phyloP scores from a whole-genome alignment of 179 eudicot genomes.

The Beta corolliflora region DNA sequence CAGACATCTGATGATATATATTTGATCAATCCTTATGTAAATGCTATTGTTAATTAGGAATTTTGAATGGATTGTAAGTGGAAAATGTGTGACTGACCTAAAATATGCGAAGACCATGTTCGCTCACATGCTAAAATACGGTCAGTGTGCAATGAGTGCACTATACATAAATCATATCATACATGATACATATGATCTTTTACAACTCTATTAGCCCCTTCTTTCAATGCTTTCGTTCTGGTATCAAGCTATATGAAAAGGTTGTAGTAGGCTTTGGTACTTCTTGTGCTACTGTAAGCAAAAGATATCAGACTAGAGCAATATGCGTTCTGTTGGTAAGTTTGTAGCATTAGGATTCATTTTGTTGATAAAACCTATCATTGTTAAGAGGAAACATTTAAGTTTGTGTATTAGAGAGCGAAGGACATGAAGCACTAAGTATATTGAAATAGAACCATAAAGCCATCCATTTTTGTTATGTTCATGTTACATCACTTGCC shows the following conservation, averaged over 20 bases:
- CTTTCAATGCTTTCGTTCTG: not conserved
- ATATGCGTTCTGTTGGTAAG: not conserved
- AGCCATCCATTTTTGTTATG: no score
- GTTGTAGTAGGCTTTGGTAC: not conserved
- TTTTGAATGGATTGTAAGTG: not conserved
- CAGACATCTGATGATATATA: constrained; percentile 2
- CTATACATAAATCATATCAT: not conserved
- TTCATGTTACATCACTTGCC: no score
- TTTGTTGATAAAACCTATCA: not conserved
- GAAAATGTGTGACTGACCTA: not conserved
- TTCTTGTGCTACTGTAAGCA: not conserved
- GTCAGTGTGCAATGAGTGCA: not conserved
- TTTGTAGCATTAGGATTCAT: not conserved
- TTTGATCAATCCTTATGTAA: not conserved
- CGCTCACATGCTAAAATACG: not conserved
- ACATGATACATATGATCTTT: not conserved
- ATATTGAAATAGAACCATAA: no score
- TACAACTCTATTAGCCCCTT: not conserved
- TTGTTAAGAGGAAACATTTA: not conserved
- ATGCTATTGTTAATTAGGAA: not conserved
- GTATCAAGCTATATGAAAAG: not conserved
- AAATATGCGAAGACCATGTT: not conserved
- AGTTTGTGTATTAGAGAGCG: no score
- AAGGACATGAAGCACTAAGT: no score
- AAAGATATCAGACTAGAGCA: not conserved